phyloP scores from a whole-genome alignment of 2,329 filamentous ascomycete genomes.

The Leptosphaerulina australis region DNA sequence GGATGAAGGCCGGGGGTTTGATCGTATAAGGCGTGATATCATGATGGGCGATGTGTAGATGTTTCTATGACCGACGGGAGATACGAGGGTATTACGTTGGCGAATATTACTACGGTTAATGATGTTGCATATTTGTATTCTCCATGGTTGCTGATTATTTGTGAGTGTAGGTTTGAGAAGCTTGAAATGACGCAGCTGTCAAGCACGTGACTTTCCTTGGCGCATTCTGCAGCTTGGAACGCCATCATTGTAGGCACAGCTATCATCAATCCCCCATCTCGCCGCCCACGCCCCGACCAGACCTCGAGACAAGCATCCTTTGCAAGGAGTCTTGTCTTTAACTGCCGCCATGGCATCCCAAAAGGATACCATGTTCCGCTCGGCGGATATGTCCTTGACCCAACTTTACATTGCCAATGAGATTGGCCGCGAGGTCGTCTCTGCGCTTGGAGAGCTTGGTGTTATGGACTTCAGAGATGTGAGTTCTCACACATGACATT shows the following conservation, averaged over 20 bases:
- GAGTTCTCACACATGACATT: conserved; percentile 49
- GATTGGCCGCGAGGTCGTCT: conserved; percentile 97
- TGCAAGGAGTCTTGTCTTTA: conserved; percentile 33
- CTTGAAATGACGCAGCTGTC: conserved; percentile 16
- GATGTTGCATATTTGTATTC: background rate
- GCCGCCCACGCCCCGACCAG: conserved; percentile 27
- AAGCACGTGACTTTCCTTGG: conserved; percentile 8
- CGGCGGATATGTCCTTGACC: conserved; percentile 99
- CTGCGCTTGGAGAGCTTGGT: conserved; percentile 92
- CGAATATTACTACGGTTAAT: background rate
- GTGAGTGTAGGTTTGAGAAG: background rate
- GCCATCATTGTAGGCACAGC: conserved; percentile 16
- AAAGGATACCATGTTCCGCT: conserved; percentile 97
- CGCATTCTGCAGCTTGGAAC: conserved; percentile 10
- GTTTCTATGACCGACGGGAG: background rate
- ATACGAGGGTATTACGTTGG: background rate
- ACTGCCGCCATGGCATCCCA: conserved; percentile 62
- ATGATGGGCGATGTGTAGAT: background rate
- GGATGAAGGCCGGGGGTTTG: background rate
- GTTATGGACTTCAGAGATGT: conserved; percentile 98
- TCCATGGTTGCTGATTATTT: background rate
- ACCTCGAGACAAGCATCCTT: conserved; percentile 34
- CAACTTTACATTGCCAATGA: conserved; percentile 99
- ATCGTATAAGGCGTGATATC: background rate
- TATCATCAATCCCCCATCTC: conserved; percentile 38